Conservation (phyloP, 2,329 filamentous ascomycete genomes). For the Cryoendolithus antarcticus region DNA sequence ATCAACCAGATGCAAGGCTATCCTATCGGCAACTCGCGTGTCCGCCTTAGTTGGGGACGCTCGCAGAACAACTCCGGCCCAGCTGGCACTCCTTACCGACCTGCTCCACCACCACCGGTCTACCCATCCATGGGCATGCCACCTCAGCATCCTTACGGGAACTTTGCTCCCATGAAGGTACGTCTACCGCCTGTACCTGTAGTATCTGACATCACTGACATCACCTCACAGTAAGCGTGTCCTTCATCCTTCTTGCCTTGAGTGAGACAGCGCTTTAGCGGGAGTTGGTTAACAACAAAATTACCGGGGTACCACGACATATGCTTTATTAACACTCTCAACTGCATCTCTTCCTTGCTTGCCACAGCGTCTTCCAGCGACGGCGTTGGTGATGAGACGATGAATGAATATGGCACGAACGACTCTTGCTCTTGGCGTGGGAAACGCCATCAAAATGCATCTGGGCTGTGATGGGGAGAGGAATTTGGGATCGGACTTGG, state of each 20-base stretch:
- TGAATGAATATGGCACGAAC: no score
- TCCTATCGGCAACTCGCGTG: slow-evolving; percentile 95
- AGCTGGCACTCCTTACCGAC: slow-evolving; percentile 91
- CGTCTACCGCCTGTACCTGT: slow-evolving; percentile 2
- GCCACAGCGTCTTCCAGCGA: no score
- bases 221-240: slow-evolving; percentile 19
- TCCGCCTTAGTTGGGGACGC: slow-evolving; percentile 92
- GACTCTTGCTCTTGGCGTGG: no score
- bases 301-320: slow-evolving; percentile 1
- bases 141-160: slow-evolving; percentile 49
- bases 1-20: slow-evolving; percentile 99
- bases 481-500: no score
- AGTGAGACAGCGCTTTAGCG: slow-evolving; percentile 29
- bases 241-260: slow-evolving; percentile 25
- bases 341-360: no score
- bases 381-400: no score
- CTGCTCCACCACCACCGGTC: slow-evolving; percentile 70
- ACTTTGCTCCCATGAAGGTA: slow-evolving; percentile 58
- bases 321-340: no score
- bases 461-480: no score
- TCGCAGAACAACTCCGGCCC: slow-evolving; percentile 98
- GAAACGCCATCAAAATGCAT: no score
- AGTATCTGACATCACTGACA: slow-evolving; percentile 8
- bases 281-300: slow-evolving; percentile 22
- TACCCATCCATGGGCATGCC: slow-evolving; percentile 56